These are phyloP conservation scores for Diplodia mutila DNA, from an alignment of 2,329 filamentous ascomycete species.

Conservation along the genomic window DNA sequence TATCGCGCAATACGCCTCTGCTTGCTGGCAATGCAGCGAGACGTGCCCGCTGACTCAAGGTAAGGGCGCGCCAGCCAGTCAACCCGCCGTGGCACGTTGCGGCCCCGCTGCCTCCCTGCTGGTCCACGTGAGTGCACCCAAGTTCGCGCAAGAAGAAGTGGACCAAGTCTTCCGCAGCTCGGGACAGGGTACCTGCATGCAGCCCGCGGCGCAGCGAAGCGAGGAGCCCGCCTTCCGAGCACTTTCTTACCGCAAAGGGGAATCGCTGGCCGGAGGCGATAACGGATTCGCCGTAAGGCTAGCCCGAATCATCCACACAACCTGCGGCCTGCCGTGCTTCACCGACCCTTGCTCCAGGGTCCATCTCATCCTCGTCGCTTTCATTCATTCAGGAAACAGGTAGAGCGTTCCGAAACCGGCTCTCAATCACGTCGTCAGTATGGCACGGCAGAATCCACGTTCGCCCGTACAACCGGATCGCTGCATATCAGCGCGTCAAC, in stretches of 20 bases:
- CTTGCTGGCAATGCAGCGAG: background rate
- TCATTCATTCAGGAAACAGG: no score
- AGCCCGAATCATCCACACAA: constrained; percentile 1
- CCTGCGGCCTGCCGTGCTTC: background rate
- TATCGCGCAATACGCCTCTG: background rate
- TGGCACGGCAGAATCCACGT: background rate
- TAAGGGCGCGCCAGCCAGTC: background rate
- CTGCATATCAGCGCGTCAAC: background rate
- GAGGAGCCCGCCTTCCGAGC: constrained; percentile 9
- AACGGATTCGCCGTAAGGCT: constrained; percentile 2
- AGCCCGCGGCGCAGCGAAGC: background rate
- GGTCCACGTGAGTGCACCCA: background rate
- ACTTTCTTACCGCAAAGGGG: background rate
- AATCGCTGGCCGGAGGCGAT: background rate
- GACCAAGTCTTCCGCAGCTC: background rate
- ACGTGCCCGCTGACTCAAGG: background rate
- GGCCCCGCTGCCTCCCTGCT: background rate
- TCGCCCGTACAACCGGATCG: background rate
- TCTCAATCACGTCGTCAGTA: no score
- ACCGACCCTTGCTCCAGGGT: background rate
- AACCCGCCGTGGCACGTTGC: constrained; percentile 4
- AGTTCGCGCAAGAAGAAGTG: background rate
- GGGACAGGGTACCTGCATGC: constrained; percentile 9
- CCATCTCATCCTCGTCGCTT: background rate
- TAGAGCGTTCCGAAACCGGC: no score